Evolutionary conservation across 768 basidiomycete species (phyloP).

Genomic region (Mycena alexandri): DNA sequence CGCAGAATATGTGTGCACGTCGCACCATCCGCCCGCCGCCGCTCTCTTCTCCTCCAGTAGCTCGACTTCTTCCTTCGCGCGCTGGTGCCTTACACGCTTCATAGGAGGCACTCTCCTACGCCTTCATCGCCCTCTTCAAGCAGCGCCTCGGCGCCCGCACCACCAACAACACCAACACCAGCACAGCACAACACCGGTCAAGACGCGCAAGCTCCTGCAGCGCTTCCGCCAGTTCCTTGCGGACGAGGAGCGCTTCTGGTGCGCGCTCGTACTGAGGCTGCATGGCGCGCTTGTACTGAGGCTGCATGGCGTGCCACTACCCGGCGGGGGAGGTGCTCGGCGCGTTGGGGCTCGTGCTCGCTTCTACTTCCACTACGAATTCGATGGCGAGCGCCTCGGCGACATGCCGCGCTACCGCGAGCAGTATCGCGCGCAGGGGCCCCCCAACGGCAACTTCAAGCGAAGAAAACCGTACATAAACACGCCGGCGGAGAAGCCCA

Average conservation of each 20-base stretch:
- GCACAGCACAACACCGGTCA: constrained; percentile 71
- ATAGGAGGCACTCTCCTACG: constrained; percentile 48
- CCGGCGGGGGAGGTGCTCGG: too few relatives aligned
- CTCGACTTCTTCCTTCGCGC: neutral
- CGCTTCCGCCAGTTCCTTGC: constrained; percentile 92
- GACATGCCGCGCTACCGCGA: too few relatives aligned
- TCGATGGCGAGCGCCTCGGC: too few relatives aligned
- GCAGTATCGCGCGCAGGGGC: too few relatives aligned
- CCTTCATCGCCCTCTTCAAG: constrained; percentile 87
- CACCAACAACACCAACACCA: constrained; percentile 49
- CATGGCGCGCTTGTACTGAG: too few relatives aligned
- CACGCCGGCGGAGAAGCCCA: too few relatives aligned
- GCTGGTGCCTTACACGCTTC: neutral
- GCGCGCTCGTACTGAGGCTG: constrained; percentile 79
- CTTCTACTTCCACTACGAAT: too few relatives aligned
- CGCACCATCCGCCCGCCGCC: neutral
- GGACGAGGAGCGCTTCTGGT: constrained; percentile 94
- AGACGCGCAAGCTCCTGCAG: constrained; percentile 87
- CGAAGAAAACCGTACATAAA: too few relatives aligned
- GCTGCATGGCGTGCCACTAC: constrained; percentile 74
- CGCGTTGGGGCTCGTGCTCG: constrained; percentile 51
- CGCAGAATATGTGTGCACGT: too few relatives aligned
- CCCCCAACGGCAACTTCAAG: too few relatives aligned
- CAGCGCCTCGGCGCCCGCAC: constrained; percentile 70
- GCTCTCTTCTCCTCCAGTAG: neutral